Percentiles rank a stretch among this genome's conserved stretches.
Conservation (phyloP, 495 filamentous ascomycete species). For the Hypomontagnella monticulosa region DNA sequence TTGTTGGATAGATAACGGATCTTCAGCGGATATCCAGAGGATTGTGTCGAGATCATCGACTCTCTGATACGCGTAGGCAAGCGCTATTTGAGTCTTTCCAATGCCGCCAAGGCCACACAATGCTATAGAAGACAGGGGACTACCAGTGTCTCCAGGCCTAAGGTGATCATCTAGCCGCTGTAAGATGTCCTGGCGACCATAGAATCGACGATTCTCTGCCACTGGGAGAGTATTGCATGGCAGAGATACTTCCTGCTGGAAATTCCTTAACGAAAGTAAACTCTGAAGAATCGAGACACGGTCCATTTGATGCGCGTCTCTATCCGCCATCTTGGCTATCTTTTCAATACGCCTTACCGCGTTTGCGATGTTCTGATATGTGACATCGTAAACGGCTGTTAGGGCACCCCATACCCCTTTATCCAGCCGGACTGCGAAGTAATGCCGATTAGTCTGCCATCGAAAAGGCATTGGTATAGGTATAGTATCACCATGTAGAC, state of each 20-base stretch:
- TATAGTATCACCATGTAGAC: not conserved
- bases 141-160: constrained; percentile 21
- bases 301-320: constrained; percentile 2
- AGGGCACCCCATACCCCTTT: not conserved
- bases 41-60: constrained; percentile 49
- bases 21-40: constrained; percentile 55
- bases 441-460: not conserved
- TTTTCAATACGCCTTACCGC: constrained; percentile 16
- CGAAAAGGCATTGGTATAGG: not conserved
- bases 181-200: constrained; percentile 45
- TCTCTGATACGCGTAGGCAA: constrained; percentile 42
- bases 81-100: constrained; percentile 55
- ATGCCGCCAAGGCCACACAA: constrained; percentile 53
- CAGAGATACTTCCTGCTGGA: not conserved
- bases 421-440: not conserved
- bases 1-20: constrained; percentile 44
- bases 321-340: constrained; percentile 10
- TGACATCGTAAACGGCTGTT: not conserved
- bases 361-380: constrained; percentile 6
- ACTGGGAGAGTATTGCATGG: constrained; percentile 24
- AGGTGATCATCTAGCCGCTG: constrained; percentile 41
- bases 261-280: constrained; percentile 1
- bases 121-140: constrained; percentile 38
- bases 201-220: constrained; percentile 43
- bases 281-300: constrained; percentile 16